Evolutionary conservation across 2,329 filamentous ascomycete species (phyloP), one percentile per base, ranked within the genome.

Genomic region (Zymoseptoria pseudotritici): DNA sequence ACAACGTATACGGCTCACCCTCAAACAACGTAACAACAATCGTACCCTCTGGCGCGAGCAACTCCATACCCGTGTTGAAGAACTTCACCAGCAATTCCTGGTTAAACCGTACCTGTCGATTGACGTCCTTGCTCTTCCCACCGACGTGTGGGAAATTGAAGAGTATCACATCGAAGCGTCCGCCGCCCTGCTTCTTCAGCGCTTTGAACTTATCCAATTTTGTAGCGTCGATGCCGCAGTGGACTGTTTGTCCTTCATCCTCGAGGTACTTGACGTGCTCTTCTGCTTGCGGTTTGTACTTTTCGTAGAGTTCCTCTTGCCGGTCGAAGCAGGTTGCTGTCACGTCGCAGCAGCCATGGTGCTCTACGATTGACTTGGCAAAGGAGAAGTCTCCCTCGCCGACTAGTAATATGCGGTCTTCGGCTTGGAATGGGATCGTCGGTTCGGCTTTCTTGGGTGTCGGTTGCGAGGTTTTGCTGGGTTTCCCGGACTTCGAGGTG

Each of bases 141-240:
- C 94, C 94, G 3, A 95, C 89, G 77, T 99, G 94, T 42, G 94
- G 94, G 75, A 99, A 99, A 80, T 97, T 96, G 84, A 97, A 99
- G 66, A 93, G 81, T 63, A 97, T 87, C 59, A 85, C 83, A 73
- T 96, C 86, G 80, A 88, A 92, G 3, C 78, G 74, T 59, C 67
- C 69, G 2, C 59, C 62, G 5, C 50, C 54, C 6, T 73, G 74
- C 22, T 74, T 76, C 53, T 75, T 78, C 50, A 81, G 69, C 20
- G 76, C 70, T 62, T 78, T 81, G 52, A 70, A 61, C 17, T 62
- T 59, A 26, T 78, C 78, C 71, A 88, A 80, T 66, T 82, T 87
- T 51, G 82, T 85, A 1, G 87, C 89, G 74, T 92, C 88, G 63
- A 91, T 78, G 57, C 75, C 75, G 77, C 85, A 88, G 42, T 84